phyloP scores from a whole-genome alignment of 169 alveolate genomes.

The Theileria parva region DNA sequence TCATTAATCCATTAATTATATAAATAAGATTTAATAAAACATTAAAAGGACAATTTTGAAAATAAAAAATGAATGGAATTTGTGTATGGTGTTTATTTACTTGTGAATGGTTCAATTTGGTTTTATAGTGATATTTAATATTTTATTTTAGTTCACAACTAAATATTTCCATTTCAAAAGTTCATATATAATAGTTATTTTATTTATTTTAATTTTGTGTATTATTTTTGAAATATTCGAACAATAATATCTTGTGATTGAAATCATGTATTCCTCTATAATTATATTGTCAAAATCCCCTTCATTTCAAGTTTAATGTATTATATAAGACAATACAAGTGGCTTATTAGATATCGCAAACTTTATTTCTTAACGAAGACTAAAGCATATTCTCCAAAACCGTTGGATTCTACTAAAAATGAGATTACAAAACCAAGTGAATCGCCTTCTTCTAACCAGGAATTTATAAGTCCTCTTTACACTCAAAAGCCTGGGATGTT shows the following conservation, averaged over 20 bases:
- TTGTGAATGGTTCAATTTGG: no score
- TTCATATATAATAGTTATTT: no score
- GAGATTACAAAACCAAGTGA: neutral
- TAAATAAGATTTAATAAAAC: neutral
- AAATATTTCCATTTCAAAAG: no score
- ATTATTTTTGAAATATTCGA: no score
- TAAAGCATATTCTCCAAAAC: neutral
- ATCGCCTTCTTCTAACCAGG: neutral
- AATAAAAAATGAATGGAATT: neutral
- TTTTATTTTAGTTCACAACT: no score
- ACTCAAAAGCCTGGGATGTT: constrained; percentile 61
- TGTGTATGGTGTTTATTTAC: no score
- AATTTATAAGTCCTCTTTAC: constrained; percentile 36
- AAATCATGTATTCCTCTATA: neutral
- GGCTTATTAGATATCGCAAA: neutral
- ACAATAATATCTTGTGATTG: neutral
- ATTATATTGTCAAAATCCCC: neutral
- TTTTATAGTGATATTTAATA: no score
- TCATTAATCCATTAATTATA: neutral
- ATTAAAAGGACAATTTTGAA: neutral
- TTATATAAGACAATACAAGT: no score
- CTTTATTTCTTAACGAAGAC: neutral
- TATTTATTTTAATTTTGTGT: no score
- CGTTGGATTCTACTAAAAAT: neutral
- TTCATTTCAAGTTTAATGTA: no score